phyloP scores from a whole-genome alignment of 2,329 filamentous ascomycete species.

The Aspergillus novoparasiticus region DNA sequence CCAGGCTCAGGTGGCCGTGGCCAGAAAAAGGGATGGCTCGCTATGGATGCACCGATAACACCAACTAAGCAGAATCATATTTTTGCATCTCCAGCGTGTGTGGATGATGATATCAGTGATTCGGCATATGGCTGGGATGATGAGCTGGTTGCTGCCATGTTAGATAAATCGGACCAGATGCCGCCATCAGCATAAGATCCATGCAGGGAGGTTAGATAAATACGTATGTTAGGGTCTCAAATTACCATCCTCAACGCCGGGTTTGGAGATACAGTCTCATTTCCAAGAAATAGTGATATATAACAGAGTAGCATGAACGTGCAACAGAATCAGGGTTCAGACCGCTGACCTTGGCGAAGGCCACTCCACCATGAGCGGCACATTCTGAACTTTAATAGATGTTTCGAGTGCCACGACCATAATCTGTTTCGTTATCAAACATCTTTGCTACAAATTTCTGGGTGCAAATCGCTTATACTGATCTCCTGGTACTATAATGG shows the following conservation, averaged over 20 bases:
- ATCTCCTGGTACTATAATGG: not conserved
- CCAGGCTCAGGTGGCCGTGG: not conserved
- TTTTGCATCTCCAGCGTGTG: not conserved
- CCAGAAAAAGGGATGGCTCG: not conserved
- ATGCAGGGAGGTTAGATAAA: not conserved
- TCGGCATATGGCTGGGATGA: not conserved
- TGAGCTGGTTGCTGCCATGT: not conserved
- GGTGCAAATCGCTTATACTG: not conserved
- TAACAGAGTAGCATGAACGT: not conserved
- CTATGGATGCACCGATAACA: not conserved
- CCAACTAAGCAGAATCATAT: not conserved
- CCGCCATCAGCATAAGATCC: not conserved
- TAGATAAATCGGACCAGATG: not conserved
- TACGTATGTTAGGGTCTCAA: not conserved
- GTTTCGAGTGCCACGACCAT: too few species aligned
- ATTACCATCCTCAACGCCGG: fast-evolving
- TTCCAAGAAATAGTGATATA: fast-evolving
- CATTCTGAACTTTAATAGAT: not conserved
- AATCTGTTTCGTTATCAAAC: too few species aligned
- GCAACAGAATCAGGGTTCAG: too few species aligned
- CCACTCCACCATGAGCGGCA: not conserved
- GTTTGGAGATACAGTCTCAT: not conserved
- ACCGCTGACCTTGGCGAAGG: too few species aligned
- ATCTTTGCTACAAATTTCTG: not conserved
- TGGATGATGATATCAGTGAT: not conserved